Conservation (phyloP, 352 stramenopile species). For the Saprolegnia diclina region DNA sequence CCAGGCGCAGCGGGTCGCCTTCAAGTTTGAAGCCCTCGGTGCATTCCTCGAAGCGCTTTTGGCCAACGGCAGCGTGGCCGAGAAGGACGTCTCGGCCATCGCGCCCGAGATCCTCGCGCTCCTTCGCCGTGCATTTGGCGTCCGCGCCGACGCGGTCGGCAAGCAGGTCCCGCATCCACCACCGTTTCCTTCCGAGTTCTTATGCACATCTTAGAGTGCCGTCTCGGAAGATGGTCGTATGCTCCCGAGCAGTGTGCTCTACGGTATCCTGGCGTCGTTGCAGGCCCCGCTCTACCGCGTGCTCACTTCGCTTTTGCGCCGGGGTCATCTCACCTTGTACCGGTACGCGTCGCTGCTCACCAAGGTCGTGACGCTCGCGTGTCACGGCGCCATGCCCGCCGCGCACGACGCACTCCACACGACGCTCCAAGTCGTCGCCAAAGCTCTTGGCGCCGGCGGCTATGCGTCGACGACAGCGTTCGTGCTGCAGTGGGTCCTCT, state of each 20-base stretch:
- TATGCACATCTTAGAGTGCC: conserved; percentile 32
- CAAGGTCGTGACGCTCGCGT: conserved; percentile 52
- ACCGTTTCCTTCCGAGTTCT: neutral
- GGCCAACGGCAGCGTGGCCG: conserved; percentile 49
- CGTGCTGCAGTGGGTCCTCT: conserved; percentile 11
- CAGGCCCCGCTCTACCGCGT: conserved; percentile 42
- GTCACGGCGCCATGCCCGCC: conserved; percentile 32
- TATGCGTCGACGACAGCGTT: neutral
- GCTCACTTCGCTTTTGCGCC: conserved; percentile 40
- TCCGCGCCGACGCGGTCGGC: conserved; percentile 64
- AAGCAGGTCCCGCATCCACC: conserved; percentile 51
- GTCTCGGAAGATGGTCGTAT: conserved; percentile 74
- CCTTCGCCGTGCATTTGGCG: conserved; percentile 48
- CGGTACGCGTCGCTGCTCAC: conserved; percentile 62
- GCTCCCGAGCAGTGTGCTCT: conserved; percentile 64
- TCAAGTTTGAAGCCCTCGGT: conserved; percentile 39
- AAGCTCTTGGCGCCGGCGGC: conserved; percentile 8
- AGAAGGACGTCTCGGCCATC: conserved; percentile 69
- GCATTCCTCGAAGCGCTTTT: conserved; percentile 42
- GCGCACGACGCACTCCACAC: conserved; percentile 1
- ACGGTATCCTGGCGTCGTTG: conserved; percentile 53
- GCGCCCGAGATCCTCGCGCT: conserved; percentile 48
- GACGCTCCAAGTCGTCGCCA: neutral
- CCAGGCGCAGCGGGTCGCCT: conserved; percentile 40
- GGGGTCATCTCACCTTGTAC: conserved; percentile 52